Conservation (phyloP, 257 asterid genomes). For the Primulina eburnea region DNA sequence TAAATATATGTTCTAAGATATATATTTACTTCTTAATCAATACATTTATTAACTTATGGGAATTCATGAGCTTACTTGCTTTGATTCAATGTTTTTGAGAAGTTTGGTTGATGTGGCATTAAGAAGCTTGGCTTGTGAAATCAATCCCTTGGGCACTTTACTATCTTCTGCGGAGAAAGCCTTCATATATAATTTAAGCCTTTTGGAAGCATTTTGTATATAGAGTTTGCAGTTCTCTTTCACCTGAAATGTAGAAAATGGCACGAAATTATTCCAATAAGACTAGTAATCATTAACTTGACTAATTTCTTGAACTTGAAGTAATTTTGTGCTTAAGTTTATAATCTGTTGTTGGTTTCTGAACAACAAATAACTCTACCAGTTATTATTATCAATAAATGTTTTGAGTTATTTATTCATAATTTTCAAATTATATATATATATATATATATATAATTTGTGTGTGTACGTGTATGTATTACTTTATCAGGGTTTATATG, state of each 20-base stretch:
- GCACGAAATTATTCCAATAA: not conserved
- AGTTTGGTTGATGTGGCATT: slow-evolving; percentile 45
- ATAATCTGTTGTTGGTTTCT: no score
- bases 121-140: slow-evolving; percentile 59
- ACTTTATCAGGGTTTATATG: slow-evolving; percentile 13
- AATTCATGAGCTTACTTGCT: slow-evolving; percentile 49
- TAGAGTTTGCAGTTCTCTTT: slow-evolving; percentile 52
- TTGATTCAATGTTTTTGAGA: slow-evolving; percentile 52
- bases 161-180: slow-evolving; percentile 66
- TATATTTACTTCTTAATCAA: not conserved
- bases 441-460: no score
- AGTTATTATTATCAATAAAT: no score
- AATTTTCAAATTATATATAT: no score
- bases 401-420: no score
- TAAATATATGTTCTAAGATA: not conserved
- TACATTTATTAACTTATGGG: not conserved
- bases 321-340: no score
- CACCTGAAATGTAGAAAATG: slow-evolving; percentile 45
- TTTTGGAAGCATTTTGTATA: slow-evolving; percentile 56
- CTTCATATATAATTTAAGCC: slow-evolving; percentile 49
- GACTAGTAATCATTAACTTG: not conserved
- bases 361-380: no score
- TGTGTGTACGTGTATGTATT: no score
- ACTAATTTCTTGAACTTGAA: no score
- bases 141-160: slow-evolving; percentile 36